Evolutionary conservation across 1,284 basidiomycete genomes (phyloP), one percentile per base, ranked within the genome.

Genomic region (Boletus hoseneyae): DNA sequence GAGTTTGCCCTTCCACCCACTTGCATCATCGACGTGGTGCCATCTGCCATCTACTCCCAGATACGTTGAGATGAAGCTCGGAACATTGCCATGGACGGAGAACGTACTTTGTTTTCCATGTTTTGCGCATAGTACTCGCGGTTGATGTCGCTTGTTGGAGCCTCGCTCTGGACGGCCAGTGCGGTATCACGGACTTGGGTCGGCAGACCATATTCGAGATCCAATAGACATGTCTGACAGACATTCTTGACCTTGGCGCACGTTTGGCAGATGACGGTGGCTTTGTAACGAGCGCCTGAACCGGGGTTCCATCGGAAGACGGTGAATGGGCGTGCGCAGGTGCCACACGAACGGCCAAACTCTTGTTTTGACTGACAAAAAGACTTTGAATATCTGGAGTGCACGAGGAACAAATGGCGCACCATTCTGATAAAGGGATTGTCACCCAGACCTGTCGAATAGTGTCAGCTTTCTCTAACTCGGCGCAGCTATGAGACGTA

Each of bases 231-330:
- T 1, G 95, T 98, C 73, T 99, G 97, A 73, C 97, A 99, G 37
- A 97, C 91, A 64, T 99, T 97, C 78, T 98, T 97, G 61, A 97
- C 88, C 76, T 97, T 99, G 34, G 96, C 92, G 63, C 97, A 99
- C 1, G 97, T 98, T 67, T 97, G 94, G 72, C 97, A 99, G 57
- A 99, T 87, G 56, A 98, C 96, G 5, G 97, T 99, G 60, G 93
- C 92, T 76, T 99, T 99, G 82, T 86, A 97, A 36, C 97, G 85
- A 66, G 86, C 89, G 37, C 94, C 96, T 13, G 82, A 74, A 45
- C 97, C 97, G 2, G 97, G 95, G 63, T 97, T 96, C 97, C 97
- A 99, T 41, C 94, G 87, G 71, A 99, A 99, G 58, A 98, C 90
- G 47, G 95, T 97, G 73, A 97, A 97, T 6, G 94, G 89, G 39